These are phyloP conservation scores for Thymus quinquecostatus DNA, from an alignment of 257 asterid genomes.

Conservation along the genomic window DNA sequence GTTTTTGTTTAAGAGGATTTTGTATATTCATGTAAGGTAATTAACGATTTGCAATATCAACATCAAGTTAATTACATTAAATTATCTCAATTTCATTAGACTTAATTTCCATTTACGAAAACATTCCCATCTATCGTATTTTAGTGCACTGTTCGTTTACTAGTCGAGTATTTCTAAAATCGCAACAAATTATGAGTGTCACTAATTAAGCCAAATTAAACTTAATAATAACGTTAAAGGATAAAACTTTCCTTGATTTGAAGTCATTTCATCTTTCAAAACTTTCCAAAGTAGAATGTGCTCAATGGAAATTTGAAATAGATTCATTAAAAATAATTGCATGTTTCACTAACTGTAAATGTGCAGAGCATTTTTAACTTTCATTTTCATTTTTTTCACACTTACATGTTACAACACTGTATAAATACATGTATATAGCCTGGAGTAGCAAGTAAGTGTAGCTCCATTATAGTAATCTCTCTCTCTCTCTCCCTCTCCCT, in stretches of 20 bases:
- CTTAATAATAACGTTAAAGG: no score
- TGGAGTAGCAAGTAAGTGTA: conserved; percentile 14
- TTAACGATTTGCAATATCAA: not conserved
- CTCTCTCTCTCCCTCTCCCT: not conserved
- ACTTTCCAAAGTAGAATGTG: not conserved
- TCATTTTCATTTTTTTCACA: not conserved
- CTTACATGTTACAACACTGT: not conserved
- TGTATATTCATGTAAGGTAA: not conserved
- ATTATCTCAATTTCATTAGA: no score
- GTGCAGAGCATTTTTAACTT: no score
- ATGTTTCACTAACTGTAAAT: no score
- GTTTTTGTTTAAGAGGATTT: not conserved
- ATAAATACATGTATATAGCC: not conserved
- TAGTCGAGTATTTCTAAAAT: no score
- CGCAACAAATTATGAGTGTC: no score
- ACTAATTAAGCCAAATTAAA: no score
- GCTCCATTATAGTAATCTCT: conserved; percentile 16
- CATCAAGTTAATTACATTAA: not conserved
- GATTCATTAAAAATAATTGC: not conserved
- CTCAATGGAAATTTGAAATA: not conserved
- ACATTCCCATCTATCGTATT: no score
- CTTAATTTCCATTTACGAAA: no score
- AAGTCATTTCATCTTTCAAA: not conserved
- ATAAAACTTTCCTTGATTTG: not conserved
- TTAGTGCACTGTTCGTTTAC: no score